Evolutionary conservation across 2,329 filamentous ascomycete species (phyloP).

Genomic region (Sclerotinia minor): DNA sequence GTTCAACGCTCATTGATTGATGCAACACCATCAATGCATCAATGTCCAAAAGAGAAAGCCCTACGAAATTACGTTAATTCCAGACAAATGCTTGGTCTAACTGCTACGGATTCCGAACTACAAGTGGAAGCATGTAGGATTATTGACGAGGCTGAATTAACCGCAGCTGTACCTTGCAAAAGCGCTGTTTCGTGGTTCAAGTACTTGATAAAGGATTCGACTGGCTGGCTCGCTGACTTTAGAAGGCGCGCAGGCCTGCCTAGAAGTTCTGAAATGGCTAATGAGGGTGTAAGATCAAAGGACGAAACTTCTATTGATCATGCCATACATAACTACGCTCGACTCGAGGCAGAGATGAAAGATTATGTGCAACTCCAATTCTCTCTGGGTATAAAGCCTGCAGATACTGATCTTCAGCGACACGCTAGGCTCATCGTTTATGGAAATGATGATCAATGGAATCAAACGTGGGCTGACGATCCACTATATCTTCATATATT

Average conservation of each 20-base stretch:
- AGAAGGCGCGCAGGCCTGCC: slow-evolving; percentile 58
- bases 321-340: slow-evolving; percentile 57
- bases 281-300: slow-evolving; percentile 51
- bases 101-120: slow-evolving; percentile 59
- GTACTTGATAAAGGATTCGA: slow-evolving; percentile 51
- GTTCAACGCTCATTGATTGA: slow-evolving; percentile 1
- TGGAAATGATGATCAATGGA: slow-evolving; percentile 63
- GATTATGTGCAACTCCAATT: slow-evolving; percentile 53
- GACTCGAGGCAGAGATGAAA: slow-evolving; percentile 55
- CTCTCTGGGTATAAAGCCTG: slow-evolving; percentile 49
- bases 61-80: slow-evolving; percentile 35
- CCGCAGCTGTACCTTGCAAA: slow-evolving; percentile 35
- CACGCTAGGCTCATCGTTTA: slow-evolving; percentile 63
- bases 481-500: slow-evolving; percentile 55
- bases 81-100: slow-evolving; percentile 51
- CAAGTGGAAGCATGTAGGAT: slow-evolving; percentile 60
- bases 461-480: slow-evolving; percentile 62
- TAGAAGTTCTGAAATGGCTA: slow-evolving; percentile 55
- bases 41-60: slow-evolving; percentile 34
- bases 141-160: slow-evolving; percentile 56
- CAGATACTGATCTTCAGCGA: slow-evolving; percentile 56
- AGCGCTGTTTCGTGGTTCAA: slow-evolving; percentile 55
- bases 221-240: slow-evolving; percentile 58
- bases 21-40: background rate
- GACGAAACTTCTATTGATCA: slow-evolving; percentile 59